A percentile compares a stretch with the other conserved stretches of the same genome.
Evolutionary conservation across 768 basidiomycete species (phyloP).

Genomic region (Mycena venus): DNA sequence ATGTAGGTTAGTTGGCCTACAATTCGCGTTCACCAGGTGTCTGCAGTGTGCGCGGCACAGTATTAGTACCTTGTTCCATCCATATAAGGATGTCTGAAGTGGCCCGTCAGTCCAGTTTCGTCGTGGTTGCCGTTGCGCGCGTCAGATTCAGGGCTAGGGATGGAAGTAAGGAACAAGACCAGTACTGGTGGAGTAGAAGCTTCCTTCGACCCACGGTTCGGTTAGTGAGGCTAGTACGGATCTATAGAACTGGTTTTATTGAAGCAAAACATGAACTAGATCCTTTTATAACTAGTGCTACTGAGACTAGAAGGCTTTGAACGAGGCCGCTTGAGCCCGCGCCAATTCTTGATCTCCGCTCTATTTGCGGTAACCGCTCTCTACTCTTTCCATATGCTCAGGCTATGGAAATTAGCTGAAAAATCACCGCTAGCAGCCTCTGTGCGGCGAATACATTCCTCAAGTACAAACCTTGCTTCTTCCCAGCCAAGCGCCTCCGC

Average conservation of each 20-base stretch:
- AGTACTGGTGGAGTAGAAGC: constrained; percentile 14
- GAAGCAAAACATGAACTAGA: too few relatives aligned
- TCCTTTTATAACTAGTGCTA: too few relatives aligned
- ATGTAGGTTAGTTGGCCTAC: constrained; percentile 71
- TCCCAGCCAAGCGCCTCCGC: constrained; percentile 48
- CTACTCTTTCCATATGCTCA: constrained; percentile 59
- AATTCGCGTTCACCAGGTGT: constrained; percentile 40
- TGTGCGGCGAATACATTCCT: constrained; percentile 59
- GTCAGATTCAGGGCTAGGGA: constrained; percentile 45
- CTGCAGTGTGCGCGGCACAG: neutral
- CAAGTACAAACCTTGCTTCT: constrained; percentile 47
- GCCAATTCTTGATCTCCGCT: neutral
- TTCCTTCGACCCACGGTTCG: neutral
- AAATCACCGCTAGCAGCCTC: constrained; percentile 48
- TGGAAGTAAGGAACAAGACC: constrained; percentile 33
- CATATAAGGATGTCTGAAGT: constrained; percentile 77
- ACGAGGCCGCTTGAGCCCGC: neutral
- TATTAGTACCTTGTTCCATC: constrained; percentile 76
- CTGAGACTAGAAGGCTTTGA: neutral
- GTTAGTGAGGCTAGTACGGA: neutral
- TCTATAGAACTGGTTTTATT: neutral
- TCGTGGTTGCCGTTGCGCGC: constrained; percentile 80
- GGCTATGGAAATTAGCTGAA: constrained; percentile 61
- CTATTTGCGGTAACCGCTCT: constrained; percentile 30
- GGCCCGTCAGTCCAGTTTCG: constrained; percentile 79